Evolutionary conservation across 768 basidiomycete species (phyloP).

Genomic region (Leccinum boreale): DNA sequence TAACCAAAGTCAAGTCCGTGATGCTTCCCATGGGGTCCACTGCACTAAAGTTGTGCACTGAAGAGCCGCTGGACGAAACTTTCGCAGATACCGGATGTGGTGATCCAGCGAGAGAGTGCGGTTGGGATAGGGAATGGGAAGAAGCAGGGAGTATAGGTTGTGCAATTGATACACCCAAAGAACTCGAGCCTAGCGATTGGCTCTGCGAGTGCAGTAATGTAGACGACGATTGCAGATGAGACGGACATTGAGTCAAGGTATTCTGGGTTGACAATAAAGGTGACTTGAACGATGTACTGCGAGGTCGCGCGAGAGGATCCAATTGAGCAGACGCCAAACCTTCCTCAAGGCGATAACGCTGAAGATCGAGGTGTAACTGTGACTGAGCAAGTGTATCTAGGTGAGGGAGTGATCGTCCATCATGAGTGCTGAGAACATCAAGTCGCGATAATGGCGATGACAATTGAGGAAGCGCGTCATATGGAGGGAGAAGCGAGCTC

Average conservation of each 20-base stretch:
- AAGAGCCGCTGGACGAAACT: conserved; percentile 21
- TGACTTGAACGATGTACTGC: conserved; percentile 25
- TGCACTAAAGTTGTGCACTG: conserved; percentile 14
- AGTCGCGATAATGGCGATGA: conserved; percentile 20
- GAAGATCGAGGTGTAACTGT: conserved; percentile 23
- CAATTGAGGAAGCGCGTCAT: conserved; percentile 25
- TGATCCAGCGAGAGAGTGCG: conserved; percentile 30
- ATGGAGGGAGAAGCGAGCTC: conserved; percentile 13
- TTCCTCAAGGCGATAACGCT: conserved; percentile 29
- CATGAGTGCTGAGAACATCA: conserved; percentile 24
- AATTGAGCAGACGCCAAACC: conserved; percentile 25
- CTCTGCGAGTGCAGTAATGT: conserved; percentile 17
- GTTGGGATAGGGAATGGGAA: conserved; percentile 22
- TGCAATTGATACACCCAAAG: conserved; percentile 15
- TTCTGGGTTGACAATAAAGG: conserved; percentile 18
- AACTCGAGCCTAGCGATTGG: conserved; percentile 13
- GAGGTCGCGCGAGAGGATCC: conserved; percentile 25
- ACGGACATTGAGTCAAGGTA: conserved; percentile 20
- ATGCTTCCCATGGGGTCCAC: conserved; percentile 7
- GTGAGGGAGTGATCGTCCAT: conserved; percentile 19
- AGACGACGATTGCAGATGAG: conserved; percentile 14
- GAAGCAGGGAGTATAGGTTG: conserved; percentile 22
- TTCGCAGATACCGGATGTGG: conserved; percentile 24
- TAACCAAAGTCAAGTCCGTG: conserved; percentile 23
- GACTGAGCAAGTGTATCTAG: conserved; percentile 24